phyloP scores from a whole-genome alignment of 2,329 filamentous ascomycete species.

The Thermochaetoides dissita region DNA sequence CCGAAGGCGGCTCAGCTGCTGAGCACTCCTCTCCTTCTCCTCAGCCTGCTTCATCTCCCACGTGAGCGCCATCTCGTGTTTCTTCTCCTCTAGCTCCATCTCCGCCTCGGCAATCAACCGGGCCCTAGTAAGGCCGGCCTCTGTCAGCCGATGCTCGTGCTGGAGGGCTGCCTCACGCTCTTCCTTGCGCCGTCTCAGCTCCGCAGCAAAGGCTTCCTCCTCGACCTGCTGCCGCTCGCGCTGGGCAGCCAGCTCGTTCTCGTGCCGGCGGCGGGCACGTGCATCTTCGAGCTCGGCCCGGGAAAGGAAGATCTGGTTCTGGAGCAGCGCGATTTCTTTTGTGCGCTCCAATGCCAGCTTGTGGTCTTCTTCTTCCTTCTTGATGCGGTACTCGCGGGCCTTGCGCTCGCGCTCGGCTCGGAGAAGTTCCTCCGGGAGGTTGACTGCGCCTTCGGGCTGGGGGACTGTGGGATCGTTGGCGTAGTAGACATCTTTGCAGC shows the following conservation, averaged over 20 bases:
- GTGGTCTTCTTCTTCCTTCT: constrained; percentile 36
- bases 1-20: constrained; percentile 33
- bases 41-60: constrained; percentile 34
- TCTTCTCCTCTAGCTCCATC: constrained; percentile 29
- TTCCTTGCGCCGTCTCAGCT: constrained; percentile 23
- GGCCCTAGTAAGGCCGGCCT: constrained; percentile 30
- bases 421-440: constrained; percentile 36
- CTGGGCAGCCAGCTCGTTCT: constrained; percentile 30
- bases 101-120: constrained; percentile 33
- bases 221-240: constrained; percentile 33
- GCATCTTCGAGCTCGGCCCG: constrained; percentile 39
- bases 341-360: constrained; percentile 31
- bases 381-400: constrained; percentile 30
- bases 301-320: constrained; percentile 34
- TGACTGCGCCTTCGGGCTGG: constrained; percentile 39
- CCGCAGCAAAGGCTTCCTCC: constrained; percentile 27
- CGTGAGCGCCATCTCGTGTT: constrained; percentile 30
- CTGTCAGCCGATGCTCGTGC: constrained; percentile 34
- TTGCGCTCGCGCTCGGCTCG: constrained; percentile 36
- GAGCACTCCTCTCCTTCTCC: constrained; percentile 34
- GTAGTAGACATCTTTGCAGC: constrained; percentile 40
- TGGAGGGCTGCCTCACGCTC: constrained; percentile 25
- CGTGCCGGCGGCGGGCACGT: constrained; percentile 31
- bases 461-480: constrained; percentile 30
- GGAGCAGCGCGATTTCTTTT: constrained; percentile 36